A percentile compares a stretch with the other conserved stretches of the same genome.
Evolutionary conservation across 1,284 basidiomycete genomes (phyloP).

Genomic region (Cryptococcus hybrid): DNA sequence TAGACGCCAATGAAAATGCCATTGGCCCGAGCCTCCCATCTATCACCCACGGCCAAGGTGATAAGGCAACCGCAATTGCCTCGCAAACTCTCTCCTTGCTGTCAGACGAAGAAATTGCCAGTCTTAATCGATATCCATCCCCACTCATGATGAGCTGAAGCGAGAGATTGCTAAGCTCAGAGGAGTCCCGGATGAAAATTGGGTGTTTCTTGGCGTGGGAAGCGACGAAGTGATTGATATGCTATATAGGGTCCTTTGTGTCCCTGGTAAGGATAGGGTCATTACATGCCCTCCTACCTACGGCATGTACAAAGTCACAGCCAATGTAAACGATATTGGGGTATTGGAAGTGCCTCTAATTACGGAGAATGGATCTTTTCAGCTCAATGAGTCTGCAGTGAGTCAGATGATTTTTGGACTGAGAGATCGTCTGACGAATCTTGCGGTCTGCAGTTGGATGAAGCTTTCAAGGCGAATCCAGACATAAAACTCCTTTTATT

Average conservation of each 20-base stretch:
- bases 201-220: slow-evolving; percentile 93
- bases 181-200: slow-evolving; percentile 62
- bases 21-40: slow-evolving; percentile 77
- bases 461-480: slow-evolving; percentile 63
- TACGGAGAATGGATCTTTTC: slow-evolving; percentile 72
- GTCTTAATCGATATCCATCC: slow-evolving; percentile 52
- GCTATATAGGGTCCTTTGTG: slow-evolving; percentile 84
- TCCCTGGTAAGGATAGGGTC: slow-evolving; percentile 76
- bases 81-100: slow-evolving; percentile 37
- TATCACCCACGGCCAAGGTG: slow-evolving; percentile 1
- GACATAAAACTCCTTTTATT: slow-evolving; percentile 89
- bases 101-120: slow-evolving; percentile 36
- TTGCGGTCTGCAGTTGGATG: slow-evolving; percentile 62
- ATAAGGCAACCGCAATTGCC: slow-evolving; percentile 7
- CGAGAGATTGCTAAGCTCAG: slow-evolving; percentile 69
- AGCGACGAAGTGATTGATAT: slow-evolving; percentile 97
- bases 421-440: not conserved
- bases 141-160: slow-evolving; percentile 67
- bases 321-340: slow-evolving; percentile 90
- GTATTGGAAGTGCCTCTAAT: slow-evolving; percentile 78
- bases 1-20: slow-evolving; percentile 98
- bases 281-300: slow-evolving; percentile 92
- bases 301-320: slow-evolving; percentile 95
- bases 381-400: slow-evolving; percentile 71
- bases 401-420: slow-evolving; percentile 29